Percentiles rank a stretch among this genome's conserved stretches.
Conservation (phyloP, 1,284 basidiomycete genomes). For the Paramarasmius palmivorus region DNA sequence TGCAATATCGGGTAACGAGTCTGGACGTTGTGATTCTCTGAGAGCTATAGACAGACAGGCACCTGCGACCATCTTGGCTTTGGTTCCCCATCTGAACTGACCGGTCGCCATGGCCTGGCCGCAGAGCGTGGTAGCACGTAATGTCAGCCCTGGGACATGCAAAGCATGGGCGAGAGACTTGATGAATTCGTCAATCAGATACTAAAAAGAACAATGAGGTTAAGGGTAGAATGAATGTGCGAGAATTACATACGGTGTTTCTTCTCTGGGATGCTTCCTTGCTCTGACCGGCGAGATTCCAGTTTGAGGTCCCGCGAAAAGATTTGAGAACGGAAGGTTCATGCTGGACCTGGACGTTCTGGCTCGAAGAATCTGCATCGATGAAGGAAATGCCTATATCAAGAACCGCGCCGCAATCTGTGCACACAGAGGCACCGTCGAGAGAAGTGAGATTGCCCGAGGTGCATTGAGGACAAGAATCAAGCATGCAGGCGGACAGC, state of each 20-base stretch:
- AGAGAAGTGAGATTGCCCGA: background rate
- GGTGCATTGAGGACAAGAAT: background rate
- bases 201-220: slow-evolving; percentile 36
- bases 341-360: slow-evolving; percentile 24
- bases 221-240: slow-evolving; percentile 15
- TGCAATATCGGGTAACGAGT: slow-evolving; percentile 66
- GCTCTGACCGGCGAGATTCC: slow-evolving; percentile 61
- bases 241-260: slow-evolving; percentile 49
- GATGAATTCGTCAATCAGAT: slow-evolving; percentile 62
- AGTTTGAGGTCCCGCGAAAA: slow-evolving; percentile 40
- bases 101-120: slow-evolving; percentile 59
- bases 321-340: slow-evolving; percentile 45
- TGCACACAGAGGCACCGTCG: slow-evolving; percentile 36
- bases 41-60: slow-evolving; percentile 67
- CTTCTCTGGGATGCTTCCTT: slow-evolving; percentile 59
- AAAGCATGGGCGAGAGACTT: slow-evolving; percentile 55
- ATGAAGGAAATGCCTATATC: slow-evolving; percentile 39
- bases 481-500: background rate
- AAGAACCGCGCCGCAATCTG: slow-evolving; percentile 60
- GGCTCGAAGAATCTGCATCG: slow-evolving; percentile 27
- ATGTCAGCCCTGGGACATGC: slow-evolving; percentile 52
- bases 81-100: slow-evolving; percentile 66
- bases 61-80: slow-evolving; percentile 64
- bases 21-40: slow-evolving; percentile 64
- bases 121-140: slow-evolving; percentile 65